These are phyloP conservation scores for Calvatia gigantea DNA, from an alignment of 768 basidiomycete species.

Conservation along the genomic window DNA sequence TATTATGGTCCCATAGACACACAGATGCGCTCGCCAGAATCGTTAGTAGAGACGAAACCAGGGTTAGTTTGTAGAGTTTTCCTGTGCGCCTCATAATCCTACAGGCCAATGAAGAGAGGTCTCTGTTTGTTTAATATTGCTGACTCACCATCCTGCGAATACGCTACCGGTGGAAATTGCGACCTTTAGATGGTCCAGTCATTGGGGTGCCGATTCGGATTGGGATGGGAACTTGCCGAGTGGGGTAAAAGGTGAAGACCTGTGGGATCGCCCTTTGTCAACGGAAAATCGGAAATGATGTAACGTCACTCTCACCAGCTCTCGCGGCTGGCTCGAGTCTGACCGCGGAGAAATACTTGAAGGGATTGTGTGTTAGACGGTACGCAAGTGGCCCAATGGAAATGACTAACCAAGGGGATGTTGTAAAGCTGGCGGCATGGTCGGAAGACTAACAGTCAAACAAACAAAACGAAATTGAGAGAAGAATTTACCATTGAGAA, in stretches of 20 bases:
- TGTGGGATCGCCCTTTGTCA: constrained; percentile 26
- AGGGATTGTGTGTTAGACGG: not conserved
- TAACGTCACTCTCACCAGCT: constrained; percentile 51
- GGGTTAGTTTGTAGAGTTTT: constrained; percentile 74
- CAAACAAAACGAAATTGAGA: not conserved
- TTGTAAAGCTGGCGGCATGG: constrained; percentile 66
- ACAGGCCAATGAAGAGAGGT: constrained; percentile 15
- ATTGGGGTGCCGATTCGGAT: constrained; percentile 15
- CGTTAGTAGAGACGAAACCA: constrained; percentile 58
- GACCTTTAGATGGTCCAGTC: constrained; percentile 41
- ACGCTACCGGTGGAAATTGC: constrained; percentile 85
- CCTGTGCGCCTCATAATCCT: constrained; percentile 88
- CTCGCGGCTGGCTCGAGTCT: constrained; percentile 61
- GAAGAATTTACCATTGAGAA: constrained; percentile 68
- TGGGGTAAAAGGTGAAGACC: constrained; percentile 88
- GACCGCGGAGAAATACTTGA: constrained; percentile 81
- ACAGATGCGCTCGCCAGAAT: constrained; percentile 60
- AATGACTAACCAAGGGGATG: constrained; percentile 62
- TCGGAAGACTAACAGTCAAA: constrained; percentile 6
- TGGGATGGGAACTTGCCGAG: constrained; percentile 50
- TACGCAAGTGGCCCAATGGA: not conserved
- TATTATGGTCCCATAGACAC: constrained; percentile 61
- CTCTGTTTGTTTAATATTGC: not conserved
- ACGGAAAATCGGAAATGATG: constrained; percentile 10
- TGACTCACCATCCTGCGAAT: constrained; percentile 75